A percentile compares a stretch with the other conserved stretches of the same genome.
Evolutionary conservation across 2,329 filamentous ascomycete genomes (phyloP).

Genomic region (Bipolaris victoriae): DNA sequence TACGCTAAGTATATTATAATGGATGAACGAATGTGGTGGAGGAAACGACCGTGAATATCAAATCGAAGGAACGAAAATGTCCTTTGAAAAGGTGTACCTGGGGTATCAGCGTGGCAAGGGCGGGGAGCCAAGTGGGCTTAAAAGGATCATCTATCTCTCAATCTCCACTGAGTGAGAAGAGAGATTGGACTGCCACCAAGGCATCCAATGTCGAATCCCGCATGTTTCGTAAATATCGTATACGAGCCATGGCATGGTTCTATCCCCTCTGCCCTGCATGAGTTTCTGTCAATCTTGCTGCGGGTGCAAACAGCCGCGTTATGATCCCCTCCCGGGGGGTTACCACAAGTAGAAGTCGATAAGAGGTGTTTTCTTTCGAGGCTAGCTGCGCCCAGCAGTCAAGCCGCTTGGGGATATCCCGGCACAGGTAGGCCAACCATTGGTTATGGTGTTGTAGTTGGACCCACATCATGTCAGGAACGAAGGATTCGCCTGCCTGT

Average conservation of each 20-base stretch:
- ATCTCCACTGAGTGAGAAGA: background rate
- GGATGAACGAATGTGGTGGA: background rate
- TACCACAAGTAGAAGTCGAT: background rate
- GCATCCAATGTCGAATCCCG: background rate
- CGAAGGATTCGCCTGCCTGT: background rate
- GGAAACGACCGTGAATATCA: background rate
- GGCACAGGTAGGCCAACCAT: background rate
- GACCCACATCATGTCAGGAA: background rate
- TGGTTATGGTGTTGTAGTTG: background rate
- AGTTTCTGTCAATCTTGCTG: background rate
- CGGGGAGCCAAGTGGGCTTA: background rate
- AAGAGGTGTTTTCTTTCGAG: background rate
- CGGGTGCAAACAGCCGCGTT: background rate
- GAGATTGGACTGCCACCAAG: background rate
- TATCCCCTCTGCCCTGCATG: conserved; percentile 2
- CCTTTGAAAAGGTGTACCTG: conserved; percentile 3
- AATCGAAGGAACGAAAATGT: conserved; percentile 7
- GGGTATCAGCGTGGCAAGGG: background rate
- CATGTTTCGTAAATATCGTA: background rate
- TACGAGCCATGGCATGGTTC: background rate
- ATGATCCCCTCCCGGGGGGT: background rate
- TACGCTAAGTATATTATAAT: background rate
- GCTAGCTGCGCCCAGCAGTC: background rate
- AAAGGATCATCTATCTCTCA: background rate
- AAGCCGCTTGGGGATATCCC: background rate